phyloP scores from a whole-genome alignment of 352 stramenopile genomes.

The Globisporangium solare region DNA sequence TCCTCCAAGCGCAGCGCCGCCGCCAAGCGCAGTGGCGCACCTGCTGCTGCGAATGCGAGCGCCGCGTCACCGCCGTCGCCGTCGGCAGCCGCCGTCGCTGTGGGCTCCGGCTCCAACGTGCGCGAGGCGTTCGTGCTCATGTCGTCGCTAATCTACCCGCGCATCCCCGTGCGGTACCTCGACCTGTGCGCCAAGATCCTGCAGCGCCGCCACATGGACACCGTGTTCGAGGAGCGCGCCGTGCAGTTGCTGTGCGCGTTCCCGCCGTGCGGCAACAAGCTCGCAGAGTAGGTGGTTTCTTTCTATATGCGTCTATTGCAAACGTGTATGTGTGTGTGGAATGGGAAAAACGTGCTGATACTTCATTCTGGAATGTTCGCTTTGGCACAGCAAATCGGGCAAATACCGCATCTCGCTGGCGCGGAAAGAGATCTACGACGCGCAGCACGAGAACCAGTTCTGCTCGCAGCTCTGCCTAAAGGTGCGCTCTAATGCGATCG shows the following conservation, averaged over 20 bases:
- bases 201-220: conserved; percentile 75
- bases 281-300: conserved; percentile 33
- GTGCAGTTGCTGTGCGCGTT: conserved; percentile 68
- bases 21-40: background rate
- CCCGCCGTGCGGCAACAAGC: conserved; percentile 52
- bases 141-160: conserved; percentile 64
- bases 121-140: conserved; percentile 80
- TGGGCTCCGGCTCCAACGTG: conserved; percentile 42
- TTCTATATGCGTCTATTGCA: background rate
- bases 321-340: conserved; percentile 2
- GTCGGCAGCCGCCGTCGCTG: background rate
- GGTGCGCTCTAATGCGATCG: conserved; percentile 20
- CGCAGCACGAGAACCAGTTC: conserved; percentile 77
- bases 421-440: conserved; percentile 76
- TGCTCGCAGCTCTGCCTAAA: conserved; percentile 67
- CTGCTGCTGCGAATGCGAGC: background rate
- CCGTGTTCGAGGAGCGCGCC: conserved; percentile 76
- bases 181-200: conserved; percentile 63
- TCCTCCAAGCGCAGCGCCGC: background rate
- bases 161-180: conserved; percentile 61
- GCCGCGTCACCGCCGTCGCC: conserved; percentile 8
- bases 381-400: conserved; percentile 33
- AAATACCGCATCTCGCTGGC: conserved; percentile 75
- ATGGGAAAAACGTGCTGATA: background rate
- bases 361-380: background rate